Evolutionary conservation across 495 filamentous ascomycete genomes (phyloP).

Genomic region (Penicillium psychrofluorescens): DNA sequence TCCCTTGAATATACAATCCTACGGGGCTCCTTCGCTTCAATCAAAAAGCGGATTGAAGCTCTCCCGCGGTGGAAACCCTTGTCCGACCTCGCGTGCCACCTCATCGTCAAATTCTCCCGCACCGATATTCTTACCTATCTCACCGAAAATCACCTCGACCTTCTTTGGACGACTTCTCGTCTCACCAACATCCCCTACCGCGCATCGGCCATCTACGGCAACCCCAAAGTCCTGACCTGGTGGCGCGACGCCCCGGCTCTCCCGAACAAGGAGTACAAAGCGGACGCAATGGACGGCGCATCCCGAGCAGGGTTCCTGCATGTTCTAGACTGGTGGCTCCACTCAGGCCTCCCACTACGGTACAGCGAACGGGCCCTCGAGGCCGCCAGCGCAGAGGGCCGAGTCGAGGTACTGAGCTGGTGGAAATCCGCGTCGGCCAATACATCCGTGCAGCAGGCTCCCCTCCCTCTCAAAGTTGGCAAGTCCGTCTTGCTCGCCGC

Average conservation of each 20-base stretch:
- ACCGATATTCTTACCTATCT: slow-evolving; percentile 72
- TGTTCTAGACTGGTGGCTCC: slow-evolving; percentile 87
- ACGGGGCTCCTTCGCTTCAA: slow-evolving; percentile 55
- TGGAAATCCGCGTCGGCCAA: slow-evolving; percentile 60
- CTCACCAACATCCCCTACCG: slow-evolving; percentile 77
- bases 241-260: slow-evolving; percentile 74
- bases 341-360: slow-evolving; percentile 68
- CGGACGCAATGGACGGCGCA: slow-evolving; percentile 80
- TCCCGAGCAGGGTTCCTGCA: slow-evolving; percentile 74
- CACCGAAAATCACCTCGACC: slow-evolving; percentile 65
- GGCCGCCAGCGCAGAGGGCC: slow-evolving; percentile 73
- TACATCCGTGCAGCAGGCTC: slow-evolving; percentile 11
- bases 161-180: slow-evolving; percentile 77
- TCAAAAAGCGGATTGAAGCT: slow-evolving; percentile 60
- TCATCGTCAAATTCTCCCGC: slow-evolving; percentile 85
- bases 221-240: slow-evolving; percentile 78
- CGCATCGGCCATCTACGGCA: slow-evolving; percentile 79
- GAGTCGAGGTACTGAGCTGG: slow-evolving; percentile 81
- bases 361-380: slow-evolving; percentile 84
- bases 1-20: slow-evolving; percentile 77
- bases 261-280: slow-evolving; percentile 67
- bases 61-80: slow-evolving; percentile 63
- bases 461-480: slow-evolving; percentile 64
- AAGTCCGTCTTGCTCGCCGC: slow-evolving; percentile 74
- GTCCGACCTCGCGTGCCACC: slow-evolving; percentile 72